A percentile compares a stretch with the other conserved stretches of the same genome.
Conservation (phyloP, 306 rosid genomes). For the Trichosanthes truncata region DNA sequence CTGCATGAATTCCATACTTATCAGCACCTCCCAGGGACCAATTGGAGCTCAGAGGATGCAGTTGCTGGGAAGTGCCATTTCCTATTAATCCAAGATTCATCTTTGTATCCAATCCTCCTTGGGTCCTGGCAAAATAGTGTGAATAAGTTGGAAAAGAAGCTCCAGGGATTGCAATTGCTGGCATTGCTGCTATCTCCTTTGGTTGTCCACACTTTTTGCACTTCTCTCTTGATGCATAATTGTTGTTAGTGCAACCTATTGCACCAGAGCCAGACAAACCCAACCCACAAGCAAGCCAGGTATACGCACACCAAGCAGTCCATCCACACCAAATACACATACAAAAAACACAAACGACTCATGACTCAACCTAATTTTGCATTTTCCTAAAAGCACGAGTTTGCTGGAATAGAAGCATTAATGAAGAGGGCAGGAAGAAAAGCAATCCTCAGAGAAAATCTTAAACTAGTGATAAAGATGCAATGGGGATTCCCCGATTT, state of each 20-base stretch:
- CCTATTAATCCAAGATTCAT: slow-evolving; percentile 59
- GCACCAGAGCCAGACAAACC: slow-evolving; percentile 74
- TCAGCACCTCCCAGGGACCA: slow-evolving; percentile 55
- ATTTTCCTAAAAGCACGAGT: slow-evolving; percentile 30
- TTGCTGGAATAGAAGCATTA: slow-evolving; percentile 15
- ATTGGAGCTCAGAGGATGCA: slow-evolving; percentile 41
- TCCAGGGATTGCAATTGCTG: slow-evolving; percentile 75
- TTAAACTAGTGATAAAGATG: background rate
- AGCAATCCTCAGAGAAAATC: background rate
- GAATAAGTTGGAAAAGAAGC: slow-evolving; percentile 69
- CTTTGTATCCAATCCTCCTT: slow-evolving; percentile 56
- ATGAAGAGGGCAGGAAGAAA: slow-evolving; percentile 10
- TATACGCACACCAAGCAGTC: slow-evolving; percentile 75
- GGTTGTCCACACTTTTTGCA: slow-evolving; percentile 97
- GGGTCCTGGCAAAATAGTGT: slow-evolving; percentile 54
- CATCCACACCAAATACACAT: slow-evolving; percentile 77
- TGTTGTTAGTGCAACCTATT: slow-evolving; percentile 99
- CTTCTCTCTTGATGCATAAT: slow-evolving; percentile 99
- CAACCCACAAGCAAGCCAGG: slow-evolving; percentile 64
- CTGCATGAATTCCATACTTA: slow-evolving; percentile 49
- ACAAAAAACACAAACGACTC: slow-evolving; percentile 75
- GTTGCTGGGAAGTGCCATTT: slow-evolving; percentile 36
- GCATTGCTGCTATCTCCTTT: slow-evolving; percentile 92
- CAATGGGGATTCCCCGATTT: background rate
- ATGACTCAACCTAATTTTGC: slow-evolving; percentile 54